Evolutionary conservation across 2,329 filamentous ascomycete genomes (phyloP).

Genomic region (Nigrospora sphaerica): DNA sequence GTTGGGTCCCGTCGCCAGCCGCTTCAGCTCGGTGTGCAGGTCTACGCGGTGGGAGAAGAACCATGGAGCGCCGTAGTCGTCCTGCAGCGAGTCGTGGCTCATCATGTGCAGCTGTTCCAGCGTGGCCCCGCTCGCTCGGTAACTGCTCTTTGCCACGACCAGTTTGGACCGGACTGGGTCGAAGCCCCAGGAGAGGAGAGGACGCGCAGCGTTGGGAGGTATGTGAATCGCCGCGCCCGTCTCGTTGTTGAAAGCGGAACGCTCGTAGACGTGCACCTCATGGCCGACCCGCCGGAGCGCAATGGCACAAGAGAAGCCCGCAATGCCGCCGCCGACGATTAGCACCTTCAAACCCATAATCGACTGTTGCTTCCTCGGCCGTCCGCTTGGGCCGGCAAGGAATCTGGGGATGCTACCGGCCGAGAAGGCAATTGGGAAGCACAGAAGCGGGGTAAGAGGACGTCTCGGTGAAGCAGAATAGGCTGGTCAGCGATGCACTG

Average conservation of each 20-base stretch:
- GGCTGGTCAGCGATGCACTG: no score
- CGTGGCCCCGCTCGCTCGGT: slow-evolving; percentile 6
- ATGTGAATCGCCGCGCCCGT: slow-evolving; percentile 32
- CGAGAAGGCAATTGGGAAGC: no score
- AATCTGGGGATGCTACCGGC: no score
- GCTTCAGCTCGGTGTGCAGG: slow-evolving; percentile 27
- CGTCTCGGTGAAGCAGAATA: no score
- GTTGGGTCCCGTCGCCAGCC: slow-evolving; percentile 20
- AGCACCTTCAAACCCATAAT: not conserved
- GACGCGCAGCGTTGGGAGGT: slow-evolving; percentile 26
- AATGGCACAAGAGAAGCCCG: slow-evolving; percentile 18
- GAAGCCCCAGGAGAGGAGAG: slow-evolving; percentile 26
- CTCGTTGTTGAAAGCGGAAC: slow-evolving; percentile 27
- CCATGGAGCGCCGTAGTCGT: slow-evolving; percentile 20
- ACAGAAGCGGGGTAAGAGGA: no score
- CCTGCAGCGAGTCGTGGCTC: slow-evolving; percentile 9
- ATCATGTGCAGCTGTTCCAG: slow-evolving; percentile 9
- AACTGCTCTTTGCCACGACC: slow-evolving; percentile 13
- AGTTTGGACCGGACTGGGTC: slow-evolving; percentile 16
- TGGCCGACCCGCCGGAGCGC: slow-evolving; percentile 18
- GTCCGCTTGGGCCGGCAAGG: no score
- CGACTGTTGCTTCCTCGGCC: no score
- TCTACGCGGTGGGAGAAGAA: slow-evolving; percentile 33
- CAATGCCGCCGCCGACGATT: slow-evolving; percentile 20
- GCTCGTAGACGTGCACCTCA: slow-evolving; percentile 17